These are phyloP conservation scores for Pseudogymnoascus sp. DNA, from an alignment of 2,329 filamentous ascomycete genomes.

Conservation along the genomic window DNA sequence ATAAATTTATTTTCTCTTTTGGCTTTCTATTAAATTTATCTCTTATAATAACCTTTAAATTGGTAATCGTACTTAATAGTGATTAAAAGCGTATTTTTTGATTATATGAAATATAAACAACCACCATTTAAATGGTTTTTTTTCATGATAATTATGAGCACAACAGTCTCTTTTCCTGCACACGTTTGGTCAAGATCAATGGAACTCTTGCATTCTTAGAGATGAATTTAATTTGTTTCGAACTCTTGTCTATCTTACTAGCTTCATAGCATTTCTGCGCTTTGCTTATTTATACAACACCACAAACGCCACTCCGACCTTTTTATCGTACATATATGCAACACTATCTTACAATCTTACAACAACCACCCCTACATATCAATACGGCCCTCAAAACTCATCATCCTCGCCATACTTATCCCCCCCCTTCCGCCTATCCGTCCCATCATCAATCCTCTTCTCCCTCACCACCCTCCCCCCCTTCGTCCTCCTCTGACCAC, in stretches of 20 bases:
- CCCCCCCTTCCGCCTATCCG: not conserved
- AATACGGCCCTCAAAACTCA: not conserved
- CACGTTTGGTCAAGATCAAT: too few relatives aligned
- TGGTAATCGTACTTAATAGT: too few relatives aligned
- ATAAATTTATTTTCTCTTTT: too few relatives aligned
- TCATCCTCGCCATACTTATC: not conserved
- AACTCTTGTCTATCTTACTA: not conserved
- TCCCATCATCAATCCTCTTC: slow-evolving; percentile 20
- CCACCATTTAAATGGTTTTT: too few relatives aligned
- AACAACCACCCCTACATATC: not conserved
- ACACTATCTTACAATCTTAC: slow-evolving; percentile 6
- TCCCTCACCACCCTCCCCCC: slow-evolving; percentile 29
- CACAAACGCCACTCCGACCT: not conserved
- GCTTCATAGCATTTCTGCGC: not conserved
- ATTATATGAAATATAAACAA: too few relatives aligned
- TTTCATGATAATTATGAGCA: too few relatives aligned
- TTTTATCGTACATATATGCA: not conserved
- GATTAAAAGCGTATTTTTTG: too few relatives aligned
- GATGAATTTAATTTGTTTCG: not conserved
- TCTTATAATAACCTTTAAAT: too few relatives aligned
- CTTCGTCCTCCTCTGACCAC: slow-evolving; percentile 26
- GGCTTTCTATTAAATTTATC: too few relatives aligned
- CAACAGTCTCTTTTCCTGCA: too few relatives aligned
- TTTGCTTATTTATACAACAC: not conserved
- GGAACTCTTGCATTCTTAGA: not conserved